These are phyloP conservation scores for Phytophthora sp. DNA, from an alignment of 352 stramenopile species.

Conservation along the genomic window DNA sequence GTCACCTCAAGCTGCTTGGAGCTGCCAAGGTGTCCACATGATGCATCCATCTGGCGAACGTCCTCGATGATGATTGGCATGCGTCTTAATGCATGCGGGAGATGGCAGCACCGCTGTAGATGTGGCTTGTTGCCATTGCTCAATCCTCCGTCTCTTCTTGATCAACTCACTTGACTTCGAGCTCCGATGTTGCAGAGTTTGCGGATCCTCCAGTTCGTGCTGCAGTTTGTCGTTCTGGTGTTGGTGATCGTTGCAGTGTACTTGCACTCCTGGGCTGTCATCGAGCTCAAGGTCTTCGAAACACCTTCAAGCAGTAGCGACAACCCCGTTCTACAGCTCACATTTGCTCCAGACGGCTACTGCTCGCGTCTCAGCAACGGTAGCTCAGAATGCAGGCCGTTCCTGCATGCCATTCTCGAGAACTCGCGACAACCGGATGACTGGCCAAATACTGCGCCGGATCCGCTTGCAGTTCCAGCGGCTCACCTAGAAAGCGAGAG, in stretches of 20 bases:
- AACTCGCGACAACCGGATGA: constrained; percentile 10
- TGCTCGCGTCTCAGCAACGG: constrained; percentile 46
- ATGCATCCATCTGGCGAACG: constrained; percentile 1
- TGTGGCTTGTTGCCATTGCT: not conserved
- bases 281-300: constrained; percentile 24
- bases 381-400: constrained; percentile 46
- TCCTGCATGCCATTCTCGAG: constrained; percentile 42
- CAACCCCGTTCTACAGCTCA: constrained; percentile 22
- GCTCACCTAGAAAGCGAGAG: constrained; percentile 3
- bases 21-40: constrained; percentile 10
- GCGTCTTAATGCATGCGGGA: constrained; percentile 21
- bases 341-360: constrained; percentile 53
- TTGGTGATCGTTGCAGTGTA: constrained; percentile 31
- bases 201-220: constrained; percentile 17
- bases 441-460: constrained; percentile 10
- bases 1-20: too few relatives aligned
- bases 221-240: constrained; percentile 35
- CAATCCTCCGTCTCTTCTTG: not conserved
- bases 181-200: constrained; percentile 24
- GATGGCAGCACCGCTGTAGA: constrained; percentile 10
- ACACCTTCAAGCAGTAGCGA: not conserved
- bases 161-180: not conserved
- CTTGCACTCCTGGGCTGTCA: constrained; percentile 43
- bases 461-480: constrained; percentile 7
- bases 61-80: constrained; percentile 31